phyloP scores from a whole-genome alignment of 768 basidiomycete species.

The Mycena filopes region DNA sequence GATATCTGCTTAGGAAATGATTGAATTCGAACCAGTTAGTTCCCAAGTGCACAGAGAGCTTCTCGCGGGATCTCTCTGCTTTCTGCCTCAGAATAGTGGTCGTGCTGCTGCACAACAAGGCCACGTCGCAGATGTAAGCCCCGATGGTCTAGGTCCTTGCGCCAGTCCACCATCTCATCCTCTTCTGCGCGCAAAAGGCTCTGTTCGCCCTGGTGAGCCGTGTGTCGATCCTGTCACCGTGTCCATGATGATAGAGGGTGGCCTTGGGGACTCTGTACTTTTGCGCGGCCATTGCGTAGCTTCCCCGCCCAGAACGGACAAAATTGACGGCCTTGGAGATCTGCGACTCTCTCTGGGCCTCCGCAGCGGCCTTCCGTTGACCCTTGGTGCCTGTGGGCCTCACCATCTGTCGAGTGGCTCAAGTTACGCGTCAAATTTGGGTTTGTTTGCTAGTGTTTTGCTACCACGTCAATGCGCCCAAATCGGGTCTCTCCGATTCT shows the following conservation, averaged over 20 bases:
- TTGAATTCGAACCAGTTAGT: neutral
- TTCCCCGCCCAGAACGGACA: too few species aligned
- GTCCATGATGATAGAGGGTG: neutral
- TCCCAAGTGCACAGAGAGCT: neutral
- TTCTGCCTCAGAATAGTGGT: neutral
- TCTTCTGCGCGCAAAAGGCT: neutral
- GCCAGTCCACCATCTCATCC: slow-evolving; percentile 6
- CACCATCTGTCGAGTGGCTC: too few species aligned
- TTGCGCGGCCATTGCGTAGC: neutral
- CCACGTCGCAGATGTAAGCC: neutral
- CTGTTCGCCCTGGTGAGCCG: neutral
- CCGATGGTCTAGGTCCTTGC: neutral
- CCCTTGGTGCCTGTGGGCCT: too few species aligned
- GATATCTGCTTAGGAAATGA: neutral
- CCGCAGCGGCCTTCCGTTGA: too few species aligned
- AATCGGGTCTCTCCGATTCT: too few species aligned
- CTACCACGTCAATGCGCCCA: too few species aligned
- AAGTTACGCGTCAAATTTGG: too few species aligned
- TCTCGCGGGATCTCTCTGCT: neutral
- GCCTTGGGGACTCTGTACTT: neutral
- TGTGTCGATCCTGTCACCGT: neutral
- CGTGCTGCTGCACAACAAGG: neutral
- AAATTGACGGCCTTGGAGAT: too few species aligned
- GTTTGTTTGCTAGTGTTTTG: too few species aligned
- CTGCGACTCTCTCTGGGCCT: too few species aligned